These are phyloP conservation scores for Pluteus cervinus DNA, from an alignment of 768 basidiomycete genomes.

Conservation along the genomic window DNA sequence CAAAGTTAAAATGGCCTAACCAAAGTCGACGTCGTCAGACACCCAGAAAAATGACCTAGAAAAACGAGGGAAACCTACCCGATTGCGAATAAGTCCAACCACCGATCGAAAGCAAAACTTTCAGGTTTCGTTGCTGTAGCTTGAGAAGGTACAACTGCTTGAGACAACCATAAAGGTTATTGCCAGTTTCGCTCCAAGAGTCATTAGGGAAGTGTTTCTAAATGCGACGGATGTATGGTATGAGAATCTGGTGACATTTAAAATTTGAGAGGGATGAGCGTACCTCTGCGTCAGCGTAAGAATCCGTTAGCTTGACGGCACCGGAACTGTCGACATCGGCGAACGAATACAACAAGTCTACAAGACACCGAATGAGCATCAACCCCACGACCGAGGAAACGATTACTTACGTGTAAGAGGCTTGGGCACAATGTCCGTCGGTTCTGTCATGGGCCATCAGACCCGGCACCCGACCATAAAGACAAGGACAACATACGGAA, in stretches of 20 bases:
- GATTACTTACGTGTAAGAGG: constrained; percentile 53
- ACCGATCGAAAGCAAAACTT: constrained; percentile 46
- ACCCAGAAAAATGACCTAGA: background rate
- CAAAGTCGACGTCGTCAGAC: background rate
- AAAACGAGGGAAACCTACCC: constrained; percentile 19
- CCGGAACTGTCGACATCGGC: constrained; percentile 66
- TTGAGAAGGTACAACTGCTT: constrained; percentile 70
- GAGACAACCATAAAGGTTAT: constrained; percentile 75
- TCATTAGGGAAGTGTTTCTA: constrained; percentile 72
- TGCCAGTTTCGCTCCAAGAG: constrained; percentile 68
- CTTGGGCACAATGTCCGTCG: constrained; percentile 51
- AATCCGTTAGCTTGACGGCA: constrained; percentile 58
- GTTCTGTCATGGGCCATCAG: constrained; percentile 36
- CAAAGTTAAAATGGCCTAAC: constrained; percentile 59
- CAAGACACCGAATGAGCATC: background rate
- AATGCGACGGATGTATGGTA: constrained; percentile 10
- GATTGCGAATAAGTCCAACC: constrained; percentile 69
- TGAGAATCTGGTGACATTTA: background rate
- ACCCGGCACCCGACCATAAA: constrained; percentile 6
- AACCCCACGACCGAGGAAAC: background rate
- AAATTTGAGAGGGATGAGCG: constrained; percentile 1
- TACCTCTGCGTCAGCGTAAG: constrained; percentile 70
- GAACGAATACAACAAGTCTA: constrained; percentile 71
- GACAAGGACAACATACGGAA: constrained; percentile 39
- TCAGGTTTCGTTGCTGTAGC: constrained; percentile 47